Base-by-base conservation (phyloP, 208 protist species). In the Angomonas deanei region DNA sequence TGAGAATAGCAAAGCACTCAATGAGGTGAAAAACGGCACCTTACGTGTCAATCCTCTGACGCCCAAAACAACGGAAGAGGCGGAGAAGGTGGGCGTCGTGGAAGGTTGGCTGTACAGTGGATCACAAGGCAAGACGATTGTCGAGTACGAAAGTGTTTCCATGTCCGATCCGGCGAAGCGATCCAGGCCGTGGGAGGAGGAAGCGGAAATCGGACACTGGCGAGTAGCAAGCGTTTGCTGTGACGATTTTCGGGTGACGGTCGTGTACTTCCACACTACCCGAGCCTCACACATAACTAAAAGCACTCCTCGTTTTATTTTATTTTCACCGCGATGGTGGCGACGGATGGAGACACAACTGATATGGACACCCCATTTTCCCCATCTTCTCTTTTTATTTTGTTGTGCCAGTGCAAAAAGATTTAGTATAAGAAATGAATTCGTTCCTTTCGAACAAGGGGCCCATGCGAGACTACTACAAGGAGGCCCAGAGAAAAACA, bases 401-500 rank as follows among this genome's bases (percentile, higher is more conserved):
- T 17, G 5, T 17, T 53, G 47, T 26, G 8, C 8, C 19, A 17
- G 19, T 26, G 5, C 47, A 53, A 17, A 21, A 24, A 28, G 47
- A 28, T 6, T 53, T 17, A 24, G n/a, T 6, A 10, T 53, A 53
- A 6, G 23, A 53, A 53, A 26, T 26, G 47, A 17, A 28, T 26
- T 53, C 13, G 11, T 42, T 42, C 15, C 8, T 15, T 42, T 19
- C 26, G 5, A 23, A 19, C n/a, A 39, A 24, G 4, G 19, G 15
- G 30, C 33, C 21, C 5, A 2, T 56, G 36, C 32, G 76, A 13
- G 76, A 93, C 65, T 89, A 93, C 70, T 93, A 88, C 53, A 66
- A 68, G 33, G 80, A 82, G 61, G 46, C 76, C 11, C 48, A 64
- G n/a, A 64, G 61, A 0, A 42, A 59, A 0, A 48, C 38, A 19